These are phyloP conservation scores for Gossypium herbaceum DNA, from an alignment of 345 rosid species.

Conservation along the genomic window DNA sequence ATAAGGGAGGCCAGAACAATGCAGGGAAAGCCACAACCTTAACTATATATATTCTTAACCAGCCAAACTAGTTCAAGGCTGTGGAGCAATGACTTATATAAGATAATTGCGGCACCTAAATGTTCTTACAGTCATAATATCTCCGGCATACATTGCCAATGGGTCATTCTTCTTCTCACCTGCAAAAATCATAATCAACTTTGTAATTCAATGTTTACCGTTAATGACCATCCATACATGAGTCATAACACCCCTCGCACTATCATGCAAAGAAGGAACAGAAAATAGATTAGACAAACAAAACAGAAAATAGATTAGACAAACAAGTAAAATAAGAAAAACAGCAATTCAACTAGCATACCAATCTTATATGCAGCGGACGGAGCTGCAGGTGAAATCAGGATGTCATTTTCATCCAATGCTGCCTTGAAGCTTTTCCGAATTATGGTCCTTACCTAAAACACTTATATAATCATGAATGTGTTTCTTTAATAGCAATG, in stretches of 20 bases:
- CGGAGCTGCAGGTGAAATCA: constrained; percentile 91
- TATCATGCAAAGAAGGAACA: background rate
- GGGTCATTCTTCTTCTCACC: constrained; percentile 93
- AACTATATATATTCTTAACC: background rate
- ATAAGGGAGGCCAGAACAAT: background rate
- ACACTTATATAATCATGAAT: constrained; percentile 26
- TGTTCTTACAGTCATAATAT: constrained; percentile 77
- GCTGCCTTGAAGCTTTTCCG: constrained; percentile 65
- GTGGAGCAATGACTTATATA: background rate
- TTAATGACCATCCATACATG: background rate
- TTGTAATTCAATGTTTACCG: background rate
- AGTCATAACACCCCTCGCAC: background rate
- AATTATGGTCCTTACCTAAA: constrained; percentile 77
- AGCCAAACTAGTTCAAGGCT: constrained; percentile 2
- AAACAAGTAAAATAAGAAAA: background rate
- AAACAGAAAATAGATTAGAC: background rate
- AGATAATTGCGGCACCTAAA: background rate
- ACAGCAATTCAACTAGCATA: constrained; percentile 20
- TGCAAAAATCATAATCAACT: constrained; percentile 22
- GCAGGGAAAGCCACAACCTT: background rate
- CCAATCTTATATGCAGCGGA: constrained; percentile 89
- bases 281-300: background rate
- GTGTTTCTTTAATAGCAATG: constrained; percentile 21
- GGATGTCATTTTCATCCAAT: constrained; percentile 66
- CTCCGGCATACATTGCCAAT: constrained; percentile 91